Base-by-base conservation (phyloP, 352 stramenopile genomes). In the Phytopythium oedochilum region DNA sequence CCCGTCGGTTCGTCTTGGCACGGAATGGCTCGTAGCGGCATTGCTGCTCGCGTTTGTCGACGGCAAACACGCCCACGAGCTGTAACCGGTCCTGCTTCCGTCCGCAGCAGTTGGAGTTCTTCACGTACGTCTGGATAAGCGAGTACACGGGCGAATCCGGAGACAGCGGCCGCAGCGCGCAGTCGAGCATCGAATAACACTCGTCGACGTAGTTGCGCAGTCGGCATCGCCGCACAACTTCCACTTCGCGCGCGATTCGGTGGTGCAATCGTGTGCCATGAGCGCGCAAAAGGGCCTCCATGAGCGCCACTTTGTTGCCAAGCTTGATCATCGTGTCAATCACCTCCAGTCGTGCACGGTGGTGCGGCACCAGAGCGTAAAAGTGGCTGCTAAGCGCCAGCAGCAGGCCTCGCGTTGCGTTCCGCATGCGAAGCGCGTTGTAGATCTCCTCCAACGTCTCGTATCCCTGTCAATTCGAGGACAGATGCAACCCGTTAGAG, bases 271-370 rank as follows among this genome's bases (percentile, higher is more conserved):
- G 42, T 5, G 25, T 20, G 5, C 42, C 42, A 20, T 48, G 45
- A 3, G 25, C 45, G 18, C 45, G 45, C 25, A 35, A 38, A 17
- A 52, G 18, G 2, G 61, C 49, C 29, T 83, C 73, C 66, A 89
- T 78, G 28, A 82, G 65, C 43, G 71, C 65, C 0, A 86, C 70
- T 43, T 83, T 86, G 36, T 83, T 77, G 32, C 65, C 73, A 35
- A 89, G 58, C 55, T 84, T 86, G 18, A 85, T 51, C 68, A 89
- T 88, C 25, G 76, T 83, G 62, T 89, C 78, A 42, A 89, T 86
- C 8, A 73, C 56, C 22, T 86, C 29, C 72, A 83, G 63, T 85
- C 79, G 47, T 85, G 83, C 10, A 71, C 60, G 31, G 40, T 78
- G 68, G 35, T 86, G 74, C 34, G 79, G 79, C 43, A 89, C 78